Percentiles rank a stretch among this genome's conserved stretches.
These are phyloP conservation scores for Endocarpon pusillum DNA, from an alignment of 495 filamentous ascomycete species.

Conservation along the genomic window DNA sequence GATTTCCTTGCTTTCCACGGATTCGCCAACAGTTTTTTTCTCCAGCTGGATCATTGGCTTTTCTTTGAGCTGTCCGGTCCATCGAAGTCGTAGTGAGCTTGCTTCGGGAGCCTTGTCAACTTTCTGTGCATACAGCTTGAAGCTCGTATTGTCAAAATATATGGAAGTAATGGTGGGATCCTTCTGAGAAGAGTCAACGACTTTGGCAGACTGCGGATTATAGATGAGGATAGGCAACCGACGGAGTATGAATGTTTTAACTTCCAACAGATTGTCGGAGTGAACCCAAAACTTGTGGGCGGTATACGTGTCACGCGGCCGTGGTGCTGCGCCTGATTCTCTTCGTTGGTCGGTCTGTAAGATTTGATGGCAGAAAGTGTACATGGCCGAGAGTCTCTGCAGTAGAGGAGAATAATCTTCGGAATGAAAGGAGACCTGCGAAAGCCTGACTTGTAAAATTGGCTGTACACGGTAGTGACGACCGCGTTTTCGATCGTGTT, in stretches of 20 bases:
- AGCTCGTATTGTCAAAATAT: conserved; percentile 82
- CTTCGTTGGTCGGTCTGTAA: conserved; percentile 38
- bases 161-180: conserved; percentile 89
- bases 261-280: conserved; percentile 80
- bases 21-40: conserved; percentile 69
- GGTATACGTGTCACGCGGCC: conserved; percentile 51
- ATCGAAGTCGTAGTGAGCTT: conserved; percentile 69
- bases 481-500: conserved; percentile 85
- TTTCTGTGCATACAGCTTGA: conserved; percentile 73
- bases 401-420: conserved; percentile 86
- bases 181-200: conserved; percentile 52
- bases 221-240: conserved; percentile 83
- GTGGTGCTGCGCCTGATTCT: conserved; percentile 21
- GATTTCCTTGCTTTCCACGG: conserved; percentile 55
- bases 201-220: conserved; percentile 65
- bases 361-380: conserved; percentile 76
- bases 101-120: conserved; percentile 60
- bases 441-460: conserved; percentile 73
- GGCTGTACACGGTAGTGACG: conserved; percentile 71
- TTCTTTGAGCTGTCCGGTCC: conserved; percentile 71
- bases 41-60: conserved; percentile 69
- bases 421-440: conserved; percentile 80
- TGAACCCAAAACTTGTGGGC: conserved; percentile 98
- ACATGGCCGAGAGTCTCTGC: conserved; percentile 80
- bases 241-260: conserved; percentile 85